Evolutionary conservation across 129 eudicot genomes (phyloP).

Genomic region (Saposhnikovia divaricata): DNA sequence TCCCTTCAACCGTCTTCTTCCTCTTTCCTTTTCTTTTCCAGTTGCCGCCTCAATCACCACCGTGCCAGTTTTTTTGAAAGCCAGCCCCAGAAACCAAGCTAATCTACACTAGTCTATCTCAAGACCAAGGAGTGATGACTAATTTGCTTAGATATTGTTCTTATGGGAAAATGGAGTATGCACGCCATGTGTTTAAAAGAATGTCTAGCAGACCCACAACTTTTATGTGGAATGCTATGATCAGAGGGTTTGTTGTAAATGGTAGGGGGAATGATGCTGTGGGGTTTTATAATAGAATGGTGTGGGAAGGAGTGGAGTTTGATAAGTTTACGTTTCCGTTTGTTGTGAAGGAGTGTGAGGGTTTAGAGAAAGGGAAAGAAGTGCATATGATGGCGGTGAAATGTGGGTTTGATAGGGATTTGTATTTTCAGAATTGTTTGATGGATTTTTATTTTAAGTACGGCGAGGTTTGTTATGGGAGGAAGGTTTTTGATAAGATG

Average conservation of each 20-base stretch:
- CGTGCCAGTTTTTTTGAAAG: no score
- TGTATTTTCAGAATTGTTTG: conserved; percentile 18
- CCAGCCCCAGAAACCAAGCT: no score
- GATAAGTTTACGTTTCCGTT: conserved; percentile 34
- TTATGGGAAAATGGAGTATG: conserved; percentile 16
- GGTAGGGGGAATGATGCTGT: conserved; percentile 2
- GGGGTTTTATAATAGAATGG: conserved; percentile 19
- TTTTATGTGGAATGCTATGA: conserved; percentile 26
- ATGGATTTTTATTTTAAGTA: conserved; percentile 26
- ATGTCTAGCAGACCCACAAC: conserved; percentile 5
- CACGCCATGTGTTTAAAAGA: conserved; percentile 13
- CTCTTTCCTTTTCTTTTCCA: no score
- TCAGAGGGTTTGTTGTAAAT: conserved; percentile 14
- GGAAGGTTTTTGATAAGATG: conserved; percentile 28
- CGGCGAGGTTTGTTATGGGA: conserved; percentile 10
- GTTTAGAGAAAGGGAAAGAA: conserved; percentile 19
- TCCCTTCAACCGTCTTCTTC: no score
- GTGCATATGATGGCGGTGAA: conserved; percentile 24
- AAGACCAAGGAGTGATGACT: conserved; percentile 9
- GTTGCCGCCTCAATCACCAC: no score
- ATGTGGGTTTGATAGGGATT: conserved; percentile 19
- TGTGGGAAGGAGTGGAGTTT: conserved; percentile 14
- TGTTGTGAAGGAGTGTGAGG: conserved; percentile 20
- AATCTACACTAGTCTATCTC: conserved; percentile 13
- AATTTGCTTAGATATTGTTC: conserved; percentile 14